Percentiles rank a stretch among this genome's conserved stretches.
Evolutionary conservation across 495 filamentous ascomycete genomes (phyloP).

Genomic region (Melanomma pulvis-pyrius): DNA sequence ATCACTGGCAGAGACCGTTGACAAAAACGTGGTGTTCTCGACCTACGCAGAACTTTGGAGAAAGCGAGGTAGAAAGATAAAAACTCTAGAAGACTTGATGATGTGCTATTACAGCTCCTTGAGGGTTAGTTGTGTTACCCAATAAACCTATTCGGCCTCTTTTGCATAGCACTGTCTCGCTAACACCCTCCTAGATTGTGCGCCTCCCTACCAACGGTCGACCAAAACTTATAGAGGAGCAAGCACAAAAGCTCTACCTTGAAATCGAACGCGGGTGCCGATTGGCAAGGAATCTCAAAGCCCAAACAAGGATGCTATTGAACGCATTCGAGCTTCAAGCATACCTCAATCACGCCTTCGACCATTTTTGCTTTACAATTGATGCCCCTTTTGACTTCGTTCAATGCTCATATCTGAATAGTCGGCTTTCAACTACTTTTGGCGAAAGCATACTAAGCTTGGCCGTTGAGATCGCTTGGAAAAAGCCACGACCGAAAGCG

Average conservation of each 20-base stretch:
- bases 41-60: slow-evolving; percentile 26
- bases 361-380: slow-evolving; percentile 29
- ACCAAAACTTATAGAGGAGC: slow-evolving; percentile 21
- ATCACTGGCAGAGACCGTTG: slow-evolving; percentile 16
- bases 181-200: slow-evolving; percentile 11
- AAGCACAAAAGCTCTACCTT: slow-evolving; percentile 24
- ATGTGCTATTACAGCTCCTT: slow-evolving; percentile 29
- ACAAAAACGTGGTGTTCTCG: slow-evolving; percentile 22
- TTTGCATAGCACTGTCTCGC: no score
- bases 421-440: slow-evolving; percentile 22
- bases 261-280: slow-evolving; percentile 13
- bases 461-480: slow-evolving; percentile 11
- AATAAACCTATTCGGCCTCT: no score
- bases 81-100: slow-evolving; percentile 25
- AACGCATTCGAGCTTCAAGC: slow-evolving; percentile 24
- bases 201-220: slow-evolving; percentile 27
- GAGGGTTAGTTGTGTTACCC: slow-evolving; percentile 18
- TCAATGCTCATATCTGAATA: slow-evolving; percentile 16
- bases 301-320: slow-evolving; percentile 17
- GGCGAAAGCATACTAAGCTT: slow-evolving; percentile 21
- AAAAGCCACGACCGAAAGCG: slow-evolving; percentile 3
- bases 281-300: slow-evolving; percentile 6
- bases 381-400: slow-evolving; percentile 30
- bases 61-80: slow-evolving; percentile 18
- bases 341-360: slow-evolving; percentile 30